phyloP scores from a whole-genome alignment of 768 basidiomycete genomes.

The Multifurca ochricompacta region DNA sequence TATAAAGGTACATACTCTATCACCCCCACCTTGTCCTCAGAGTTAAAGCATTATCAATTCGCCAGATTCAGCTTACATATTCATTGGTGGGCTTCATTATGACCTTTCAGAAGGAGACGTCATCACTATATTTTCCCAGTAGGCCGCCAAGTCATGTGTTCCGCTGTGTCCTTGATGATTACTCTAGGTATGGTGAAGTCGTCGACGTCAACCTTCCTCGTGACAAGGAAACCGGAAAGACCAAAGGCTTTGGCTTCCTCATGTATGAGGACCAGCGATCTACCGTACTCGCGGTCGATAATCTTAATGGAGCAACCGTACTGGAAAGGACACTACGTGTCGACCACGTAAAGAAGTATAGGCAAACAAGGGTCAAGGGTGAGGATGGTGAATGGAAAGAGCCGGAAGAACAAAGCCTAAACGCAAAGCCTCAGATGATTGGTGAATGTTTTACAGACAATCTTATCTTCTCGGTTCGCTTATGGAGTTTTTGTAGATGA shows the following conservation, averaged over 20 bases:
- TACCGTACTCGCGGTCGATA: conserved; percentile 94
- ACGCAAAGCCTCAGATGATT: conserved; percentile 72
- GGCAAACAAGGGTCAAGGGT: conserved; percentile 70
- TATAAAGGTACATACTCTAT: conserved; percentile 56
- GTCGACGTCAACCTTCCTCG: conserved; percentile 93
- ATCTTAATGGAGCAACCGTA: conserved; percentile 91
- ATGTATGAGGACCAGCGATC: conserved; percentile 99
- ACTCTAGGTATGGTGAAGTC: conserved; percentile 84
- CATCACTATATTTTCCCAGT: conserved; percentile 97
- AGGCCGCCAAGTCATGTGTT: conserved; percentile 28
- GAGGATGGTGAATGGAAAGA: conserved; percentile 84
- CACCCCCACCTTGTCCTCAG: conserved; percentile 4
- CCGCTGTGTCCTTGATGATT: not conserved
- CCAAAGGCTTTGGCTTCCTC: conserved; percentile 88
- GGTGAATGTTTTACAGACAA: conserved; percentile 36
- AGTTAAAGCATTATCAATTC: not conserved
- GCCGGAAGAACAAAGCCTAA: conserved; percentile 76
- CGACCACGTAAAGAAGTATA: conserved; percentile 89
- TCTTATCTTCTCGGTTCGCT: not conserved
- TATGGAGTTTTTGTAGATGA: conserved; percentile 36
- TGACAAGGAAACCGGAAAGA: conserved; percentile 88
- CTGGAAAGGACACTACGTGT: conserved; percentile 83
- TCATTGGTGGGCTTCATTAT: conserved; percentile 78
- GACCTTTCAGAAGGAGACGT: conserved; percentile 97
- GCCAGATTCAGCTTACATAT: conserved; percentile 90